phyloP scores from a whole-genome alignment of 768 basidiomycete genomes.

The Piloderma croceum region DNA sequence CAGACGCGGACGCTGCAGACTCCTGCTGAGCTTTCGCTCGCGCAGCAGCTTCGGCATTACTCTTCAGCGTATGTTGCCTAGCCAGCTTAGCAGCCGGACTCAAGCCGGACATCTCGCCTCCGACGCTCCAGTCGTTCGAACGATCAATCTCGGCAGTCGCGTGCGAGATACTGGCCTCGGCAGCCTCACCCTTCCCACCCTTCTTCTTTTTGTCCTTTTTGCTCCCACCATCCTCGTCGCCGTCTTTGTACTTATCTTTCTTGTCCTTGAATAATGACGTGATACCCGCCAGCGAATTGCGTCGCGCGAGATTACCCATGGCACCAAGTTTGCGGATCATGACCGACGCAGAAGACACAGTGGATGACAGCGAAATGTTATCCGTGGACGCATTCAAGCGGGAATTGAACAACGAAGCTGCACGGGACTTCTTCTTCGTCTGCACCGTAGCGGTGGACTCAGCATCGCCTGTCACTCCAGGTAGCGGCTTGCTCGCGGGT shows the following conservation, averaged over 20 bases:
- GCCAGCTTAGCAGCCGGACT: constrained; percentile 89
- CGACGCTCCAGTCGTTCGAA: constrained; percentile 56
- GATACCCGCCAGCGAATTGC: constrained; percentile 87
- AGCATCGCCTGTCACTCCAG: constrained; percentile 31
- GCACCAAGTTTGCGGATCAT: constrained; percentile 95
- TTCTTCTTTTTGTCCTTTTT: constrained; percentile 50
- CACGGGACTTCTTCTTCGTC: constrained; percentile 67
- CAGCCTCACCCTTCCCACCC: constrained; percentile 57
- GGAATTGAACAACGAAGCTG: constrained; percentile 79
- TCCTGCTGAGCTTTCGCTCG: constrained; percentile 32
- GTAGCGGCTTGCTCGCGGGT: constrained; percentile 6
- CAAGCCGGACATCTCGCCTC: constrained; percentile 60
- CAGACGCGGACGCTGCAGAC: constrained; percentile 17
- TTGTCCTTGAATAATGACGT: constrained; percentile 93
- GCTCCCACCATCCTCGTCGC: constrained; percentile 24
- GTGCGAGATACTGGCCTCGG: constrained; percentile 69
- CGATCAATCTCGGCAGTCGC: constrained; percentile 84
- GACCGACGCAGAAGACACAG: constrained; percentile 90
- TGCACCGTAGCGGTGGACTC: constrained; percentile 39
- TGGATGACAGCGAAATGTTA: constrained; percentile 92
- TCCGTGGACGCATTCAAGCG: constrained; percentile 85
- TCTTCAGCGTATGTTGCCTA: constrained; percentile 86
- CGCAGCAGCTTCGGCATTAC: constrained; percentile 55
- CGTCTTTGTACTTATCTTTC: constrained; percentile 44
- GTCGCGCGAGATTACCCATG: constrained; percentile 81